A percentile compares a stretch with the other conserved stretches of the same genome.
Conservation (phyloP, 768 basidiomycete genomes). For the Clitopilus passeckerianus region DNA sequence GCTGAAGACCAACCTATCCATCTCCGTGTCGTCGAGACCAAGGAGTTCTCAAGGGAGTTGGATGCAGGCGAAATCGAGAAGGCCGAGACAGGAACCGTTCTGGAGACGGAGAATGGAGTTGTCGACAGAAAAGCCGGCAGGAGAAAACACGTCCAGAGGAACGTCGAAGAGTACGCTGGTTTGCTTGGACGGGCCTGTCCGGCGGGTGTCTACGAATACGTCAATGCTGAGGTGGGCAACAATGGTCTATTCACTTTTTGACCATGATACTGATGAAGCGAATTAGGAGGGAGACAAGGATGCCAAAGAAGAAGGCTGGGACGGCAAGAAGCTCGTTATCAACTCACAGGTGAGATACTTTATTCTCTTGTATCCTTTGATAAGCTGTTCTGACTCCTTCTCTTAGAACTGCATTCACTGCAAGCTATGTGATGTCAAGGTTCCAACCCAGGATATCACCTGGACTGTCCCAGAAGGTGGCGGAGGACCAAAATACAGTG, state of each 20-base stretch:
- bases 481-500: conserved; percentile 95
- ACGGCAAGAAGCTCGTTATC: conserved; percentile 87
- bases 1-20: conserved; percentile 96
- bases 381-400: conserved; percentile 11
- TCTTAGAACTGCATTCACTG: conserved; percentile 89
- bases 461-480: conserved; percentile 98
- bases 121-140: conserved; percentile 40
- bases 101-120: conserved; percentile 9
- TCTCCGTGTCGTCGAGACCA: conserved; percentile 55
- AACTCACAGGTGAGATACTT: conserved; percentile 78
- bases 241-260: neutral
- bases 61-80: conserved; percentile 13
- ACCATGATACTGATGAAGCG: neutral
- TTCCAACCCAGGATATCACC: conserved; percentile 93
- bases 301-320: conserved; percentile 49
- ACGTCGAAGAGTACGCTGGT: conserved; percentile 79
- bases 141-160: conserved; percentile 66
- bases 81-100: conserved; percentile 18
- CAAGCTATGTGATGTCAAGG: conserved; percentile 95
- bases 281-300: conserved; percentile 16
- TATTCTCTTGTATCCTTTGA: neutral
- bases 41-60: conserved; percentile 19
- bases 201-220: conserved; percentile 96
- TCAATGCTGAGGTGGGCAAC: conserved; percentile 51
- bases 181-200: conserved; percentile 89